Conservation (phyloP, 441 rosid genomes). For the Breynia disticha region DNA sequence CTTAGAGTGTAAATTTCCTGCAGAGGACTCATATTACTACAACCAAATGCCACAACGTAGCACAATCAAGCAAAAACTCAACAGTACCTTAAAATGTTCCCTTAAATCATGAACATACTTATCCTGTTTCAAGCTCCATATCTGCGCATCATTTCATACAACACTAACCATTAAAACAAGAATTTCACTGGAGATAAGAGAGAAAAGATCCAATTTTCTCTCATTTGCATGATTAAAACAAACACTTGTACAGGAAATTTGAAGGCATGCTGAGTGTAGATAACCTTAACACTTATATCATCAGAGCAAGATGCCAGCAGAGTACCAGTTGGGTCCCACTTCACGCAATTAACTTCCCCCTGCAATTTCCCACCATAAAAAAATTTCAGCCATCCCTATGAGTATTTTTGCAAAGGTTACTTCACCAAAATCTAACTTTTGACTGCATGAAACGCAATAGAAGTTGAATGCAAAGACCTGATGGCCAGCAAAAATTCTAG, state of each 20-base stretch:
- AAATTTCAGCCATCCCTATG: not conserved
- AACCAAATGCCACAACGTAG: slow-evolving; percentile 6
- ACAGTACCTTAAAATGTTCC: slow-evolving; percentile 71
- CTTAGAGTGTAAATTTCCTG: slow-evolving; percentile 95
- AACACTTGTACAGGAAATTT: no score
- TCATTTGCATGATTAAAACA: no score
- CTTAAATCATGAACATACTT: slow-evolving; percentile 75
- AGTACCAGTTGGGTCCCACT: slow-evolving; percentile 98
- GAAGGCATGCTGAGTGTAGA: not conserved
- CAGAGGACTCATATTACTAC: slow-evolving; percentile 9
- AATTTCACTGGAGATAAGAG: slow-evolving; percentile 1
- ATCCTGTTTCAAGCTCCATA: slow-evolving; percentile 84
- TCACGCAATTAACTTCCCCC: slow-evolving; percentile 98
- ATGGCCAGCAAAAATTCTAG: slow-evolving; percentile 83
- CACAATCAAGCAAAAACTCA: not conserved
- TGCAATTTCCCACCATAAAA: slow-evolving; percentile 20
- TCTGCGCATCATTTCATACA: slow-evolving; percentile 34
- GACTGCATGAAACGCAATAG: slow-evolving; percentile 1
- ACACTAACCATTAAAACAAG: slow-evolving; percentile 4
- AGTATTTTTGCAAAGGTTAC: not conserved
- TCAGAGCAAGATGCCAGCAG: slow-evolving; percentile 95
- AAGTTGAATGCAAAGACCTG: slow-evolving; percentile 42
- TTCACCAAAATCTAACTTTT: not conserved
- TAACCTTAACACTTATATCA: slow-evolving; percentile 88
- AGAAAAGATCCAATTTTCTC: not conserved